These are phyloP conservation scores for Aspergillus sp. DNA, from an alignment of 2,329 filamentous ascomycete genomes.

Conservation along the genomic window DNA sequence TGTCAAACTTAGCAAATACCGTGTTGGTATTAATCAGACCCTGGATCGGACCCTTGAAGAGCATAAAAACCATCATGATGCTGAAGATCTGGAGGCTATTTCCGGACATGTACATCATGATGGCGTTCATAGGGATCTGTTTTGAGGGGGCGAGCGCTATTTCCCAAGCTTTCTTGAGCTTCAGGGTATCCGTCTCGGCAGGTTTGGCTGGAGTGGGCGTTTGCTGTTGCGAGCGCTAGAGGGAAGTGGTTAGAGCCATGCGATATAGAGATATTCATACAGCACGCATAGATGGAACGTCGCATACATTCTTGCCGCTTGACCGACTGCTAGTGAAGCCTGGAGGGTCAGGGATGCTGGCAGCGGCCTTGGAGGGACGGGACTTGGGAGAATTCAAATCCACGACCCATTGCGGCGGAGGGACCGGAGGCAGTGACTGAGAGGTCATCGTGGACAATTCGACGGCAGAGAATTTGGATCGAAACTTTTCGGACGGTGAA, in stretches of 20 bases:
- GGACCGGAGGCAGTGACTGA: constrained; percentile 35
- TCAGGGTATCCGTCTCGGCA: constrained; percentile 90
- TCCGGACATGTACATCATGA: constrained; percentile 99
- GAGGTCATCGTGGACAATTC: constrained; percentile 16
- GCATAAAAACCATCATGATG: constrained; percentile 99
- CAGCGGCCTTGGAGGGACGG: constrained; percentile 59
- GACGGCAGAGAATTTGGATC: not conserved
- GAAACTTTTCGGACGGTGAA: not conserved
- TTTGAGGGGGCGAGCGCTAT: constrained; percentile 91
- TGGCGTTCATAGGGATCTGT: constrained; percentile 92
- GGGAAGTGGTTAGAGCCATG: too few species aligned
- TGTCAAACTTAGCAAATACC: constrained; percentile 89
- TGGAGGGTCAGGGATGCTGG: constrained; percentile 76
- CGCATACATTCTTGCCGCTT: constrained; percentile 39
- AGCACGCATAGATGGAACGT: not conserved
- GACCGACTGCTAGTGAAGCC: constrained; percentile 65
- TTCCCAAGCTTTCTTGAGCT: constrained; percentile 99
- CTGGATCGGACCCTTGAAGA: constrained; percentile 93
- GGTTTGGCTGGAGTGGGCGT: constrained; percentile 37
- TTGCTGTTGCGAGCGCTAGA: constrained; percentile 18
- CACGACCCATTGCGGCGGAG: constrained; percentile 75
- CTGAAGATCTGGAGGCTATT: constrained; percentile 98
- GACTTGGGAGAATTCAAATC: constrained; percentile 71
- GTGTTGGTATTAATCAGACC: constrained; percentile 78
- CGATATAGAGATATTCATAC: not conserved